Conservation (phyloP, 805 yeast genomes). For the Saccharomycopsis olivae region DNA sequence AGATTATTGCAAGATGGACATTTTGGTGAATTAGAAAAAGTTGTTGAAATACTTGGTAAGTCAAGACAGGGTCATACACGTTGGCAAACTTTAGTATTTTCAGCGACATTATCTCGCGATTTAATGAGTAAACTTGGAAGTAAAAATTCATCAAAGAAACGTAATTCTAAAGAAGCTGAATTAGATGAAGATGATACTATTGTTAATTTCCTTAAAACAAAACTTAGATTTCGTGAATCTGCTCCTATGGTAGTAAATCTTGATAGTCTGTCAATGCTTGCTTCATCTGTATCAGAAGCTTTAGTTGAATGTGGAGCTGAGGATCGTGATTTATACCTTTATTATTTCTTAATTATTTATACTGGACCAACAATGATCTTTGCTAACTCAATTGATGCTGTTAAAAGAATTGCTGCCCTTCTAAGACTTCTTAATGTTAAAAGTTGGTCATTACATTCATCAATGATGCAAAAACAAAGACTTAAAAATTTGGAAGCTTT, state of each 20-base stretch:
- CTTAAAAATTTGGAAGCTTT: slow-evolving; percentile 77
- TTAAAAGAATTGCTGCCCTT: slow-evolving; percentile 71
- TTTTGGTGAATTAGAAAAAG: slow-evolving; percentile 82
- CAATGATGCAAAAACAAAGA: slow-evolving; percentile 92
- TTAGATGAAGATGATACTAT: slow-evolving; percentile 46
- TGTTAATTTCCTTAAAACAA: slow-evolving; percentile 50
- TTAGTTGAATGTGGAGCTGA: slow-evolving; percentile 74
- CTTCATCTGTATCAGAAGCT: slow-evolving; percentile 70
- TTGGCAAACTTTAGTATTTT: slow-evolving; percentile 86
- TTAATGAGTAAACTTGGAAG: slow-evolving; percentile 57
- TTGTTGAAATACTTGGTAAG: slow-evolving; percentile 52
- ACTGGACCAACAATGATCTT: slow-evolving; percentile 87
- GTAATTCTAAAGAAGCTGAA: slow-evolving; percentile 21
- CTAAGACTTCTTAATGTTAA: slow-evolving; percentile 59
- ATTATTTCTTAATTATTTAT: slow-evolving; percentile 76
- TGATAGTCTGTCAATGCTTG: slow-evolving; percentile 74
- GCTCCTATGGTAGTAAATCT: slow-evolving; percentile 70
- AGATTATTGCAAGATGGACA: slow-evolving; percentile 91
- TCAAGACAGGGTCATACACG: slow-evolving; percentile 33
- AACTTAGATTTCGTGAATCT: slow-evolving; percentile 58
- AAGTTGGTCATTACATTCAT: slow-evolving; percentile 75
- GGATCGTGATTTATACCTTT: slow-evolving; percentile 83
- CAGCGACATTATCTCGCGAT: slow-evolving; percentile 85
- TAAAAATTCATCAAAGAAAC: slow-evolving; percentile 18
- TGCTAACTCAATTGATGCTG: slow-evolving; percentile 92